Base-by-base conservation (phyloP, 129 eudicot genomes). In the Flaveria sonorensis region DNA sequence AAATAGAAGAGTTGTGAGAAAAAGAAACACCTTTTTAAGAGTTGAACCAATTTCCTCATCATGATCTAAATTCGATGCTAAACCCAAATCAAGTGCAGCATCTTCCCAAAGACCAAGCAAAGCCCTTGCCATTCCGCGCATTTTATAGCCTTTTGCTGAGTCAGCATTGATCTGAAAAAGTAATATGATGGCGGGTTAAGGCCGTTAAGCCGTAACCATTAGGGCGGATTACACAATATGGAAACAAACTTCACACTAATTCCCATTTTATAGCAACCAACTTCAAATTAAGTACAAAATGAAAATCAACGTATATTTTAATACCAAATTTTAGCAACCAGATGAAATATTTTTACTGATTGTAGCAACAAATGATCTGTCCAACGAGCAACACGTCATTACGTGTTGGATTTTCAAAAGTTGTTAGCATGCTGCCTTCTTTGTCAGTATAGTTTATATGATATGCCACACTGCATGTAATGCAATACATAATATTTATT, bases 21-120 rank as follows among this genome's bases (percentile, higher is more conserved):
- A 46, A 16, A 50, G 30, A 65, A 24, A 3, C 39, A 90, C 98
- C 92, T 82, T 88, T 81, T 84, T 88, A 71, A 93, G 92, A 48
- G 65, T 73, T 13, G 72, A 65, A 23, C 68, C 59, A 16, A 88
- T 93, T 84, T 93, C 98, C 18, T 93, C 95, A 79, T 93, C 98
- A 82, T 81, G 85, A 79, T 90, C 98, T 63, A 90, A 70, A 0
- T 71, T 85, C 1, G 96, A 88, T n/a, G 96, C 98, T 76, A 84
- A 23, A 72, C 77, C 92, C 61, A 93, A 83, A 84, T 93, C 98
- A 83, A 39, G 70, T 42, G 89, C 92, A 18, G 98, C 95, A 21
- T 90, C 96, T 88, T 90, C 90, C 98, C 98, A 93, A 64, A 82
- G 84, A 50, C 98, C 96, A 85, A 93, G 87, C 96, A 93, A 83